Base-by-base conservation (phyloP, 345 rosid genomes). In the Acer negundo region DNA sequence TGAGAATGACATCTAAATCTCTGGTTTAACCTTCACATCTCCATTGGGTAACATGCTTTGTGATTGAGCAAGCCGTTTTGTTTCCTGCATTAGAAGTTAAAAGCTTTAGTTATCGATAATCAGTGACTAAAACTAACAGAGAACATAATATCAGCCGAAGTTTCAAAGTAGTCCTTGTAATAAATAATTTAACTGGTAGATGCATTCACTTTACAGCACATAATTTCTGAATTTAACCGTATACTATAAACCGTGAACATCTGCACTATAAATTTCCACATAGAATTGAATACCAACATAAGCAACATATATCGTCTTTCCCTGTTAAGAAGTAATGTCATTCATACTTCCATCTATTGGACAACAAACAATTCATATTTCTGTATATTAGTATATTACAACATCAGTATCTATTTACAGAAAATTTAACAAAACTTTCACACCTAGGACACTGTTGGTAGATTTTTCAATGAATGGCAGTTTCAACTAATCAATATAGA, bases 31-130 rank as follows among this genome's bases (percentile, higher is more conserved):
- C 82, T 90, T 94, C 64, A 90, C 86, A 75, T 95, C 98, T 75
- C 99, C 98, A 84, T 95, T 93, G 56, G 97, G 96, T 72, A 94
- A 86, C 53, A 81, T 80, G 77, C 83, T 90, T 82, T 92, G 98
- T 7, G 91, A 83, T 69, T 92, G 97, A 7, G 94, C 92, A 82
- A 85, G 83, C 74, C 94, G 87, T 80, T 91, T 96, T 10, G 87
- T 75, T 84, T 94, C 99, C 99, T 95, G 91, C 72, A 87, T 75
- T 19, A 13, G 11, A 79, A 0, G 44, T 23, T 31, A 81, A 24
- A 15, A 69, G 23, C 59, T 38, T 42, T 56, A 82, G 53, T 23
- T 71, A 63, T 35, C 4, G 15, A 26, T 3, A 40, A 28, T 62
- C 38, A 62, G 47, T 7, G 5, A 15, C 31, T 19, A 31, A 55